Percentiles rank a stretch among this genome's conserved stretches.
Evolutionary conservation across 768 basidiomycete species (phyloP).

Genomic region (Rhizopogon rudus): DNA sequence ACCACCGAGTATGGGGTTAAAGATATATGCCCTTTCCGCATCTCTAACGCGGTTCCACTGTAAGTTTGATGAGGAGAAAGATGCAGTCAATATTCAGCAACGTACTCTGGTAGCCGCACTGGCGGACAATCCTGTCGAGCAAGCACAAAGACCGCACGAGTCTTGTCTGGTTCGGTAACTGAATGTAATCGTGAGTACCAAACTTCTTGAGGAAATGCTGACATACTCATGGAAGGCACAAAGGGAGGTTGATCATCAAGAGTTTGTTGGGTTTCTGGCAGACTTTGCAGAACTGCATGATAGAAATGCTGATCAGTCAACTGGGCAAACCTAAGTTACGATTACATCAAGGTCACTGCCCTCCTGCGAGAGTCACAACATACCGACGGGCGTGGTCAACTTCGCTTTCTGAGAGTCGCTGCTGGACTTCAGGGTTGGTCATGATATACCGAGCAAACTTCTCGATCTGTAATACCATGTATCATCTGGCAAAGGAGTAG

Average conservation of each 20-base stretch:
- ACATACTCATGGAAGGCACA: constrained; percentile 70
- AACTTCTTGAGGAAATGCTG: neutral
- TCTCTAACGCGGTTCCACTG: constrained; percentile 68
- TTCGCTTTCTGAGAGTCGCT: constrained; percentile 78
- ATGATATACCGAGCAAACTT: constrained; percentile 79
- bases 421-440: constrained; percentile 64
- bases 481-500: constrained; percentile 10
- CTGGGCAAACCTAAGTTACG: constrained; percentile 56
- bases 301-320: constrained; percentile 76
- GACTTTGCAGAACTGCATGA: constrained; percentile 73
- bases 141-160: constrained; percentile 75
- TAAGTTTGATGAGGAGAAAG: neutral
- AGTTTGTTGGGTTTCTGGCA: constrained; percentile 73
- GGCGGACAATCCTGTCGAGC: constrained; percentile 68
- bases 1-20: constrained; percentile 73
- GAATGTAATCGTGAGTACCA: constrained; percentile 8
- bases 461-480: constrained; percentile 60
- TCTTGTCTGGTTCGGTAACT: constrained; percentile 79
- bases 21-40: constrained; percentile 80
- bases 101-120: constrained; percentile 66
- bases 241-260: constrained; percentile 72
- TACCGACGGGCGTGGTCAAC: constrained; percentile 75
- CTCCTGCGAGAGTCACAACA: constrained; percentile 10
- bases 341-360: neutral
- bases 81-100: constrained; percentile 1